Evolutionary conservation across 129 eudicot species (phyloP), one percentile per base, ranked within the genome.

Genomic region (Pseudognaphalium luteoalbum): DNA sequence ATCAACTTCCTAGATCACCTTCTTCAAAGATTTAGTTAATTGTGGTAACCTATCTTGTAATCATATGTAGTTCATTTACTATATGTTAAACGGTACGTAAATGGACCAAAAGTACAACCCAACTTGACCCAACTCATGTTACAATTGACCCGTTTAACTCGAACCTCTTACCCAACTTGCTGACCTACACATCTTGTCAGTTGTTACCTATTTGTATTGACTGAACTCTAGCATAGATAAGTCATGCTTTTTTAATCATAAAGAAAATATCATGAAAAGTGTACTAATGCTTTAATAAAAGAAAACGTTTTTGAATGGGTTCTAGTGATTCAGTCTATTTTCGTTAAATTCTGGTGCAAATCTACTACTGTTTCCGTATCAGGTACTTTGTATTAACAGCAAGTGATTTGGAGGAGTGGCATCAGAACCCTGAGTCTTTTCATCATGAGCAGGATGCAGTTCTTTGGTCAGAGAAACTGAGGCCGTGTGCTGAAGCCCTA

Each of bases 401-500:
- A 77, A 85, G 81, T 82, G 99, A 95, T 88, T 76, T 95, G 88
- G 99, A 95, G 76, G 96, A 87, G 74, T 91, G 99, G 99, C 85
- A 81, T 84, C 89, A 87, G 68, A 91, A 87, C 75, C 99, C 99
- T 0, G 99, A 95, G 85, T 72, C 84, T 25, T 95, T 95, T 80
- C 94, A 95, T 78, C 97, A 95, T 57, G 99, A 95, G 82, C 96
- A 95, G 81, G 99, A 91, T 81, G 89, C 97, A 63, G 91, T 95
- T 85, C 88, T 84, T 79, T 95, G 99, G 99, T 91, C 97, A n/a
- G 99, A 95, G 80, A 95, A 88, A 82, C 83, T 91, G 47, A 89
- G 99, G 86, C 97, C 99, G 32, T 95, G 99, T 82, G 99, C 99
- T 73, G 99, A 91, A 91, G 99, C 99, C 56, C 83, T 95, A 56